phyloP scores from a whole-genome alignment of 2,329 filamentous ascomycete species.

The Calonectria naviculata region DNA sequence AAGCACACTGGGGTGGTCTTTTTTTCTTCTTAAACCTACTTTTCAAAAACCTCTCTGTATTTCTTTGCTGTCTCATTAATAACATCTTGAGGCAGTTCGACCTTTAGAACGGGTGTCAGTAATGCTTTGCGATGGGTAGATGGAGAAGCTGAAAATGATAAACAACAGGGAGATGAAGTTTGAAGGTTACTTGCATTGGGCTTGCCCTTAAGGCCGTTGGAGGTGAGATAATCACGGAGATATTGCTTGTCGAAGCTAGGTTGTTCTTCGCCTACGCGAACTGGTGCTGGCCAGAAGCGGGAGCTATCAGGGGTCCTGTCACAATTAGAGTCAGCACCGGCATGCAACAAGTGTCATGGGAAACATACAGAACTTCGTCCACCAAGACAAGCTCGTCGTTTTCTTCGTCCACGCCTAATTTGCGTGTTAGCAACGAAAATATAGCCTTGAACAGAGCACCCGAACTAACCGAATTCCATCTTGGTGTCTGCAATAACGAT shows the following conservation, averaged over 20 bases:
- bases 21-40: not conserved
- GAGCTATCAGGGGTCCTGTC: slow-evolving; percentile 66
- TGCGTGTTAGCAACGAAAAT: not conserved
- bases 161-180: not conserved
- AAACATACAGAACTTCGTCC: slow-evolving; percentile 32
- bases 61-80: slow-evolving; percentile 68
- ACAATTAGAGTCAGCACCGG: not conserved
- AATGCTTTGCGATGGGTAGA: not conserved
- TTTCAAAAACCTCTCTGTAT: slow-evolving; percentile 16
- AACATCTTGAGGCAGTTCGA: slow-evolving; percentile 78
- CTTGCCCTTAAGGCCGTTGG: slow-evolving; percentile 65
- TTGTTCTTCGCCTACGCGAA: slow-evolving; percentile 74
- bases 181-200: slow-evolving; percentile 24
- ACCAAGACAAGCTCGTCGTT: slow-evolving; percentile 42
- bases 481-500: slow-evolving; percentile 41
- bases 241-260: slow-evolving; percentile 90
- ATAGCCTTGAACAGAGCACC: not conserved
- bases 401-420: slow-evolving; percentile 36
- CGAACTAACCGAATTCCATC: slow-evolving; percentile 36
- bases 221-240: slow-evolving; percentile 83
- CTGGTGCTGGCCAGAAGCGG: slow-evolving; percentile 84
- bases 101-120: not conserved
- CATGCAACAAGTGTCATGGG: not conserved
- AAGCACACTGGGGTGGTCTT: not conserved
- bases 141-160: not conserved